Percentiles rank a stretch among this genome's conserved stretches.
These are phyloP conservation scores for Paramecium caudatum DNA, from an alignment of 73 alveolate species.

Conservation along the genomic window DNA sequence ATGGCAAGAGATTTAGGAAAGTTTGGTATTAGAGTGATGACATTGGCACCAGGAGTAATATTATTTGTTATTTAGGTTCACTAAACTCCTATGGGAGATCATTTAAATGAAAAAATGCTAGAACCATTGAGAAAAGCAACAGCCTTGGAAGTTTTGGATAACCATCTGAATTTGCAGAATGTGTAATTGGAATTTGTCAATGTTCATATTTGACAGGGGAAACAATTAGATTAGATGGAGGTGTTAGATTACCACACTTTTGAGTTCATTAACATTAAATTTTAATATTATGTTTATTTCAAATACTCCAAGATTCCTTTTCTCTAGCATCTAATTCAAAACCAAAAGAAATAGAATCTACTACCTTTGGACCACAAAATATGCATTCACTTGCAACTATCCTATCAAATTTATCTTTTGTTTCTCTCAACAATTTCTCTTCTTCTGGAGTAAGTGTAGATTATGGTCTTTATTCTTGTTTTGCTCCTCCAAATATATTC, in stretches of 20 bases:
- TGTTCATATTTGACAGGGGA: constrained; percentile 87
- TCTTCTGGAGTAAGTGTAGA: constrained; percentile 60
- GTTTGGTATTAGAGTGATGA: constrained; percentile 87
- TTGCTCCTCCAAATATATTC: constrained; percentile 61
- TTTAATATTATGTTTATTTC: constrained; percentile 7
- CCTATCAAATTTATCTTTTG: constrained; percentile 71
- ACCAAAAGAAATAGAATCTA: constrained; percentile 63
- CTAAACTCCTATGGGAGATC: constrained; percentile 85
- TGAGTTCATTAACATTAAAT: neutral
- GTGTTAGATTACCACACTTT: constrained; percentile 37
- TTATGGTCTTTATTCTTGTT: constrained; percentile 58
- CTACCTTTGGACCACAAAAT: constrained; percentile 77
- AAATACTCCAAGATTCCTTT: constrained; percentile 67
- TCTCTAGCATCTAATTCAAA: constrained; percentile 66
- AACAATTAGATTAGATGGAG: constrained; percentile 91
- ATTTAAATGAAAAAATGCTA: constrained; percentile 77
- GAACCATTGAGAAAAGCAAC: constrained; percentile 77
- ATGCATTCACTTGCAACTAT: constrained; percentile 76
- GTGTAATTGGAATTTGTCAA: constrained; percentile 16
- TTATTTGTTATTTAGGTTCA: constrained; percentile 57
- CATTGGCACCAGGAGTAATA: constrained; percentile 90
- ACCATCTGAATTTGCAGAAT: constrained; percentile 88
- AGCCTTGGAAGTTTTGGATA: constrained; percentile 88
- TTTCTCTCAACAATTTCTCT: constrained; percentile 69
- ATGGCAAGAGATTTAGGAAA: constrained; percentile 96